Base-by-base conservation (phyloP, 129 eudicot genomes). In the Centrapalus pauciflorus region DNA sequence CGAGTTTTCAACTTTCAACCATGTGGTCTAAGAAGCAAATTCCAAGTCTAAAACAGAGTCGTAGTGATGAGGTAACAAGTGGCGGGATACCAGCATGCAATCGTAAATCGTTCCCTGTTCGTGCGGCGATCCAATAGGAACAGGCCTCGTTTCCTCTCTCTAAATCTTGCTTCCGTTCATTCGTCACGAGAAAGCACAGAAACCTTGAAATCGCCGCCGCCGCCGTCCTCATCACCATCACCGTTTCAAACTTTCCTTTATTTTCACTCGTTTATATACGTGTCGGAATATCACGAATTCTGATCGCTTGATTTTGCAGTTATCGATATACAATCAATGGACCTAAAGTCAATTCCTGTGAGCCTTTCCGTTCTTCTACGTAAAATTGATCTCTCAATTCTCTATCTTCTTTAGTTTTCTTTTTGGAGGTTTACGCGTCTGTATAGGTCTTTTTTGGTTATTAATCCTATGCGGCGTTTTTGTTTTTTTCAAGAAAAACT, bases 1-100 rank as follows among this genome's bases (percentile, higher is more conserved):
- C n/a, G n/a, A n/a, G n/a, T n/a, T n/a, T n/a, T n/a, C n/a, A n/a
- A n/a, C n/a, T n/a, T n/a, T n/a, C n/a, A n/a, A n/a, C n/a, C n/a
- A n/a, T n/a, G n/a, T n/a, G n/a, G n/a, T n/a, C n/a, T n/a, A n/a
- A n/a, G n/a, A n/a, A n/a, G n/a, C n/a, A n/a, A n/a, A n/a, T n/a
- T 58, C 66, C 66, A 43, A 56, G 57, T 66, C 61, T 49, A 66
- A 66, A n/a, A 50, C 32, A 32, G 7, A 66, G 71, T 69, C 43
- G 32, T 56, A 70, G 75, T 56, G 57, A 58, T 54, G 28, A 54
- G 32, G 69, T 69, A 72, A 77, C 86, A 81, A 25, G 80, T 77
- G 86, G 86, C 86, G 86, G 74, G 67, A 73, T 74, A 50, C 62
- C 13, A 73, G 77, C 75, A 65, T 81, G 49, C 79, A 71, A 69